Conservation (phyloP, 2,329 filamentous ascomycete species). For the Cladosporium halotolerans region DNA sequence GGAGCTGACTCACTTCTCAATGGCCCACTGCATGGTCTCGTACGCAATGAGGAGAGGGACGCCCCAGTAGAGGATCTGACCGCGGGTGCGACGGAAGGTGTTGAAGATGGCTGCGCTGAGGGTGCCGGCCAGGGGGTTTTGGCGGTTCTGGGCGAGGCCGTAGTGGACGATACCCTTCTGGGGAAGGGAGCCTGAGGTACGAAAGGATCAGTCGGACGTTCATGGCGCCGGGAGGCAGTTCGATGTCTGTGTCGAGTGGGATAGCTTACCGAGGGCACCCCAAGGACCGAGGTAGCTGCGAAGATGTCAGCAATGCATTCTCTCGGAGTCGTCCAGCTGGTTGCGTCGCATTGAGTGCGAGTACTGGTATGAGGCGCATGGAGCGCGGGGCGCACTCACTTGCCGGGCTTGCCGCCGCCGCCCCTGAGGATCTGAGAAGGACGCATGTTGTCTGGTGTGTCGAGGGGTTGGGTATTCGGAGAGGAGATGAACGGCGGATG, state of each 20-base stretch:
- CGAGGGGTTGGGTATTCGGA: neutral
- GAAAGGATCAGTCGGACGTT: neutral
- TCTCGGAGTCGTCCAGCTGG: neutral
- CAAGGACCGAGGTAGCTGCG: slow-evolving; percentile 66
- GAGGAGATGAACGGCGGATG: slow-evolving; percentile 1
- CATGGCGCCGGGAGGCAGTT: slow-evolving; percentile 20
- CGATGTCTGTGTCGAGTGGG: neutral
- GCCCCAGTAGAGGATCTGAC: slow-evolving; percentile 83
- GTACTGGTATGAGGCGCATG: neutral
- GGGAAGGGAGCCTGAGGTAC: slow-evolving; percentile 37
- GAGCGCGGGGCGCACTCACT: slow-evolving; percentile 27
- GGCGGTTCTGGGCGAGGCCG: slow-evolving; percentile 77
- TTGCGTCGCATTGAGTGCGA: neutral
- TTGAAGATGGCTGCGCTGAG: slow-evolving; percentile 87
- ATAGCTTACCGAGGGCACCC: slow-evolving; percentile 63
- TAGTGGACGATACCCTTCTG: slow-evolving; percentile 64
- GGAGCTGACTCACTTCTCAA: slow-evolving; percentile 63
- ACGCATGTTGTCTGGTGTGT: slow-evolving; percentile 31
- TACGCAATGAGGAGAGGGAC: slow-evolving; percentile 76
- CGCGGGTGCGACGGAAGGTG: slow-evolving; percentile 76
- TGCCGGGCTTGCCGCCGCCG: slow-evolving; percentile 37
- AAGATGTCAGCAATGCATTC: neutral
- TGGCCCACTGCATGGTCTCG: slow-evolving; percentile 82
- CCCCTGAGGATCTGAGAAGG: slow-evolving; percentile 26
- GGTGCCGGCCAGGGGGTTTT: slow-evolving; percentile 76